These are phyloP conservation scores for Cercospora brassicicola DNA, from an alignment of 2,329 filamentous ascomycete species.

Conservation along the genomic window DNA sequence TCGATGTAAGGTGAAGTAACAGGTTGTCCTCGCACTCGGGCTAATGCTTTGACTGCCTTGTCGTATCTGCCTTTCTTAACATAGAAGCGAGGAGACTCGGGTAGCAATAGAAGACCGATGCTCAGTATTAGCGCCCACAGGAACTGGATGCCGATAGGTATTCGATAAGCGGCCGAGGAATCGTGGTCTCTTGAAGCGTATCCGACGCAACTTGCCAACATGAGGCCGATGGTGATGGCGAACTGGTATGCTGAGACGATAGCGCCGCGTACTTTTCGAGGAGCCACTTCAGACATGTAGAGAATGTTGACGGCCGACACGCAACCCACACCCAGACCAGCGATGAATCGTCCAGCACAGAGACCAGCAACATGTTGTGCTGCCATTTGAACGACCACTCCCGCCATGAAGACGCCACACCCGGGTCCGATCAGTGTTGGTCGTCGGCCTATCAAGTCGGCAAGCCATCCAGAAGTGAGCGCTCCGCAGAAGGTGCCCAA, in stretches of 20 bases:
- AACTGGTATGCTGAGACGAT: constrained; percentile 81
- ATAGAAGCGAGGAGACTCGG: constrained; percentile 81
- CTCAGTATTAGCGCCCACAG: constrained; percentile 76
- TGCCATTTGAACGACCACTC: constrained; percentile 60
- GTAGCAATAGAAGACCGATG: constrained; percentile 69
- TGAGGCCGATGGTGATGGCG: constrained; percentile 75
- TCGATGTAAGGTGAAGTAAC: constrained; percentile 71
- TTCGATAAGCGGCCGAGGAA: constrained; percentile 71
- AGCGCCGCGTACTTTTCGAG: constrained; percentile 73
- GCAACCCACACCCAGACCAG: constrained; percentile 71
- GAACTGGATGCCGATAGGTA: constrained; percentile 78
- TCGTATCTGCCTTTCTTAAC: constrained; percentile 74
- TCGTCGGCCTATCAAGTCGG: constrained; percentile 66
- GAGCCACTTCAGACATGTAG: constrained; percentile 45
- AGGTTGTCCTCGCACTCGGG: constrained; percentile 73
- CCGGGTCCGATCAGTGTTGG: constrained; percentile 60
- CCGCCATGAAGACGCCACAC: constrained; percentile 60
- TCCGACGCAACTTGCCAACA: constrained; percentile 72
- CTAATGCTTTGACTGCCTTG: constrained; percentile 63
- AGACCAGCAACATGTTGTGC: constrained; percentile 64
- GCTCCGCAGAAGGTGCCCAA: constrained; percentile 76
- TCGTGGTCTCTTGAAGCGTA: constrained; percentile 66
- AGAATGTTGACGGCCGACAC: constrained; percentile 63
- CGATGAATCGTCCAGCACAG: constrained; percentile 70
- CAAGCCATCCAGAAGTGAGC: constrained; percentile 57